A percentile compares a stretch with the other conserved stretches of the same genome.
These are phyloP conservation scores for Kodamaea nitidulidarum DNA, from an alignment of 805 yeast species.

Conservation along the genomic window DNA sequence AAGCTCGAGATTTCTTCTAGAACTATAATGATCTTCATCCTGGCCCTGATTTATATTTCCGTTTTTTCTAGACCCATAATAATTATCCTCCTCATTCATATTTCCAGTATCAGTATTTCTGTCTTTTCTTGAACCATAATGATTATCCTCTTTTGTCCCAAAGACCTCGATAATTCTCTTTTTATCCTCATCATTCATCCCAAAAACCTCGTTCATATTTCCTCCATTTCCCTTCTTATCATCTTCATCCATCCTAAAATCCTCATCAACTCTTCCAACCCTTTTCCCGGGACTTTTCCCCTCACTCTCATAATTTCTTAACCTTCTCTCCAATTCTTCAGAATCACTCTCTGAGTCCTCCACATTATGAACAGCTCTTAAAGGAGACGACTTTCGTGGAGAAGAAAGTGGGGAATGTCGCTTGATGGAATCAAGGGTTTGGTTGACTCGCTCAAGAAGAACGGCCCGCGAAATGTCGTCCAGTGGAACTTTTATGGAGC, in stretches of 20 bases:
- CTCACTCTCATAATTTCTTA: background rate
- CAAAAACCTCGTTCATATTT: background rate
- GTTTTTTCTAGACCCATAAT: background rate
- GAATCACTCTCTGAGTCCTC: slow-evolving; percentile 11
- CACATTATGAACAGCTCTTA: background rate
- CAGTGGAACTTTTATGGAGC: slow-evolving; percentile 3
- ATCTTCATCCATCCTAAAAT: too few species aligned
- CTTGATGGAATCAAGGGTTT: slow-evolving; percentile 11
- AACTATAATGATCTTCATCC: too few species aligned
- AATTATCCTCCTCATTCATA: too few species aligned
- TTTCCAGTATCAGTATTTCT: too few species aligned
- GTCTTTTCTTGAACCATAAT: too few species aligned
- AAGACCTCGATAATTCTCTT: background rate
- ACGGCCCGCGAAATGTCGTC: slow-evolving; percentile 10
- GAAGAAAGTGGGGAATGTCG: slow-evolving; percentile 5
- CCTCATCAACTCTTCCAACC: too few species aligned
- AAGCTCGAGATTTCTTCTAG: too few species aligned
- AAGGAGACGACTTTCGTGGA: slow-evolving; percentile 5
- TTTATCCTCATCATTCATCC: background rate
- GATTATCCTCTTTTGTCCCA: too few species aligned
- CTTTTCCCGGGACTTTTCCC: too few species aligned
- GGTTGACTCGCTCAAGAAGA: slow-evolving; percentile 13
- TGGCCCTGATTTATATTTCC: background rate
- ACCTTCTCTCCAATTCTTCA: slow-evolving; percentile 4
- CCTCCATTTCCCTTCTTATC: too few species aligned